A percentile compares a stretch with the other conserved stretches of the same genome.
These are phyloP conservation scores for Cytospora schulzeri DNA, from an alignment of 2,329 filamentous ascomycete species.

Conservation along the genomic window DNA sequence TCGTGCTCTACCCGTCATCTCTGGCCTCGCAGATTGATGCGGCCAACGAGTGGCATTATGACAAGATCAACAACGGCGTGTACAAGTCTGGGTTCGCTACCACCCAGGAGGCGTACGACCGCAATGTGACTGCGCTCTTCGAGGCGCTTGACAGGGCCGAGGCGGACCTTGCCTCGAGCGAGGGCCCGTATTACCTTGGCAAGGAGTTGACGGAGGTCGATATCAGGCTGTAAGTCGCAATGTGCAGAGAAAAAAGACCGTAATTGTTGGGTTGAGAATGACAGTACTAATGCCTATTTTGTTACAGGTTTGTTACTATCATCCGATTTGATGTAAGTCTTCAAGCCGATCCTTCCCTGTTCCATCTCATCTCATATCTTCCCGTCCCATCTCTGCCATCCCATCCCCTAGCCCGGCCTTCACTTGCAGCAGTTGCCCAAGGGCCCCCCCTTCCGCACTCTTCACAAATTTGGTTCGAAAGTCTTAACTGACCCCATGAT, in stretches of 20 bases:
- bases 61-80: conserved; percentile 70
- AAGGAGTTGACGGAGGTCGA: conserved; percentile 78
- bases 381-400: neutral
- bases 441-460: too few species aligned
- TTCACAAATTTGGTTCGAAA: too few species aligned
- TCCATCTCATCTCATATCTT: too few species aligned
- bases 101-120: conserved; percentile 79
- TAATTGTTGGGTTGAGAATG: neutral
- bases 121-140: conserved; percentile 72
- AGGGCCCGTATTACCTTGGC: conserved; percentile 75
- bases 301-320: conserved; percentile 65
- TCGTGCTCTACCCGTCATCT: conserved; percentile 68
- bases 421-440: too few species aligned
- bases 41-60: conserved; percentile 80
- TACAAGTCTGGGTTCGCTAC: conserved; percentile 83
- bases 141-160: conserved; percentile 76
- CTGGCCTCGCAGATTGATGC: conserved; percentile 73
- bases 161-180: conserved; percentile 57
- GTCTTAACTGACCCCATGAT: conserved; percentile 10
- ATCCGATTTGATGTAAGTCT: conserved; percentile 65
- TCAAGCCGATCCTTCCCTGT: neutral
- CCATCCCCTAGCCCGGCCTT: neutral
- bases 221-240: conserved; percentile 61
- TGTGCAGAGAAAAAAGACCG: neutral
- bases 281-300: neutral